Evolutionary conservation across 2,329 filamentous ascomycete genomes (phyloP).

Genomic region (Ciborinia camelliae): DNA sequence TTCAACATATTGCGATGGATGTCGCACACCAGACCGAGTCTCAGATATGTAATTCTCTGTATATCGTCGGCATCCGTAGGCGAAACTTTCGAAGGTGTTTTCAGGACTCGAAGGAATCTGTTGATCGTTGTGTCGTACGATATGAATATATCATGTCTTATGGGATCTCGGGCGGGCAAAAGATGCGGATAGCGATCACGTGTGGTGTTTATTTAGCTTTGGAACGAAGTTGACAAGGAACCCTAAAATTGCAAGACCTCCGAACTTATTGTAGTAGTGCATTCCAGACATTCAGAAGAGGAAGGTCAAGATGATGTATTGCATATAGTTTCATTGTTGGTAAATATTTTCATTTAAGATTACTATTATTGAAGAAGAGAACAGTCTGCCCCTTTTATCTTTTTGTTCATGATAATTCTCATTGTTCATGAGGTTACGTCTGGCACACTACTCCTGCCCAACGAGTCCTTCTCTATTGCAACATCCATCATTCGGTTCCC

Average conservation of each 20-base stretch:
- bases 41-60: conserved; percentile 2
- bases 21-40: conserved; percentile 19
- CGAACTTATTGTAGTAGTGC: conserved; percentile 11
- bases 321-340: conserved; percentile 6
- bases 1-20: conserved; percentile 30
- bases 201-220: conserved; percentile 24
- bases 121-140: conserved; percentile 31
- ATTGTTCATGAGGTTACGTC: conserved; percentile 32
- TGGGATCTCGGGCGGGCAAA: conserved; percentile 26
- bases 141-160: conserved; percentile 29
- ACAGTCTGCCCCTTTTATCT: conserved; percentile 7
- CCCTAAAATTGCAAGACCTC: conserved; percentile 8
- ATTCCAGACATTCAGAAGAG: conserved; percentile 7
- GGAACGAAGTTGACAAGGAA: conserved; percentile 15
- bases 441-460: conserved; percentile 31
- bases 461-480: conserved; percentile 63
- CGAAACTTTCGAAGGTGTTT: conserved; percentile 16
- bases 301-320: background rate
- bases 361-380: conserved; percentile 12
- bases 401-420: conserved; percentile 15
- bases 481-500: conserved; percentile 86
- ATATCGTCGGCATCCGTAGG: conserved; percentile 9
- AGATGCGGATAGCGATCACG: conserved; percentile 30
- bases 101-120: conserved; percentile 21
- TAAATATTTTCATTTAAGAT: conserved; percentile 13